A percentile compares a stretch with the other conserved stretches of the same genome.
Conservation (phyloP, 257 asterid genomes). For the Orobanche coerulescens region DNA sequence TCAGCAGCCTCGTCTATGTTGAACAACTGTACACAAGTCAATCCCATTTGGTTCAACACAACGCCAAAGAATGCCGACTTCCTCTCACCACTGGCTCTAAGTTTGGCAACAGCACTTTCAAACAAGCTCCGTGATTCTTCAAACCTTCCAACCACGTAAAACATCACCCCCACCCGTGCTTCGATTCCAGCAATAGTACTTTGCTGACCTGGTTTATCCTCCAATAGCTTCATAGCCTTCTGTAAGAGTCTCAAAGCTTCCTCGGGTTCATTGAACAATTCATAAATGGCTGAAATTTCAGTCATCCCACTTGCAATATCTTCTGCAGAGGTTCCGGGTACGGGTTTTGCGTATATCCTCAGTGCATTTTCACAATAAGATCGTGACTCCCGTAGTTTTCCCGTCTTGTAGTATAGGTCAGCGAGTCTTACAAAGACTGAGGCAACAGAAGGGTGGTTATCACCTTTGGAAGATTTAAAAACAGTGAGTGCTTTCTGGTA, state of each 20-base stretch:
- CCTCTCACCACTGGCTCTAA: slow-evolving; percentile 86
- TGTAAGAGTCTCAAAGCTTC: slow-evolving; percentile 87
- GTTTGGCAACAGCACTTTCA: slow-evolving; percentile 73
- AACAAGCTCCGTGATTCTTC: slow-evolving; percentile 81
- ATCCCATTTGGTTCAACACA: slow-evolving; percentile 95
- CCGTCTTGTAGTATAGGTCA: slow-evolving; percentile 85
- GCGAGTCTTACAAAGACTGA: slow-evolving; percentile 92
- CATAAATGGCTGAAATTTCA: slow-evolving; percentile 85
- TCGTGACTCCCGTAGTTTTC: slow-evolving; percentile 83
- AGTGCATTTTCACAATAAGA: slow-evolving; percentile 91
- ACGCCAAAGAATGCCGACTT: slow-evolving; percentile 95
- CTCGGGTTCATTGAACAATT: slow-evolving; percentile 85
- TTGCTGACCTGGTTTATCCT: slow-evolving; percentile 96
- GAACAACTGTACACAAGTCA: slow-evolving; percentile 89
- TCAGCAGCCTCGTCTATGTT: slow-evolving; percentile 97
- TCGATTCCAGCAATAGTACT: slow-evolving; percentile 92
- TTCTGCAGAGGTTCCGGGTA: slow-evolving; percentile 82
- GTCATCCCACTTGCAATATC: slow-evolving; percentile 94
- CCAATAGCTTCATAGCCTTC: slow-evolving; percentile 81
- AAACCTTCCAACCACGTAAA: slow-evolving; percentile 73
- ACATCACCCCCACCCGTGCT: slow-evolving; percentile 96
- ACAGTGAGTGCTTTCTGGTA: slow-evolving; percentile 98
- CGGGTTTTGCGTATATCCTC: slow-evolving; percentile 77
- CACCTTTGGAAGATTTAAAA: slow-evolving; percentile 93
- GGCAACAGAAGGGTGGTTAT: slow-evolving; percentile 90